Base-by-base conservation (phyloP, 495 filamentous ascomycete species). In the Neurospora hispaniola region DNA sequence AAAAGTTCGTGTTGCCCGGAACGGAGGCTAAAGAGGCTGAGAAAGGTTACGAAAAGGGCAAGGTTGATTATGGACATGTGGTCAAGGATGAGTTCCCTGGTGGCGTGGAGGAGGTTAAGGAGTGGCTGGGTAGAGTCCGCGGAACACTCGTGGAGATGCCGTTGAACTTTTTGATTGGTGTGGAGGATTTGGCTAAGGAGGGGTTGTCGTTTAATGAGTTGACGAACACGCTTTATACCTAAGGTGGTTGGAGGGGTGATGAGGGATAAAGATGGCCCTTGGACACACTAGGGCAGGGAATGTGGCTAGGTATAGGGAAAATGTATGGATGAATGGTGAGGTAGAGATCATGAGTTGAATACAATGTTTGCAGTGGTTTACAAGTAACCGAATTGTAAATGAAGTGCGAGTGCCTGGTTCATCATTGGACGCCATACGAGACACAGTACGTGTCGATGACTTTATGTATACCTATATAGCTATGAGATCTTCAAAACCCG, bases 61-160 rank as follows among this genome's bases (percentile, higher is more conserved):
- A 87, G 74, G 84, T 85, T 9, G 82, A 88, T 78, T 96, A 93
- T 84, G 95, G 95, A 7, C 95, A 97, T 82, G 93, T 97, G 2
- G 93, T 97, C 11, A 85, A 83, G 40, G 90, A 92, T 69, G 90
- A 97, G 76, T 97, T 97, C 87, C 72, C 86, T 76, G 76, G 85
- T 6, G 84, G 94, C 82, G 20, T 89, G 35, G 79, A 78, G 42
- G 91, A 96, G 84, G 86, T 98, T 46, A 98, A 98, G 85, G 93
- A 93, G 42, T 84, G 89, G 81, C 81, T 98, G 72, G 88, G 87
- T 71, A 85, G 86, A 70, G 86, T 97, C 16, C 90, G 90, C 75
- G 95, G 95, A 0, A 93, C 88, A 16, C 78, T 97, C 59, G 94
- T 97, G 31, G 92, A 97, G 85, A 97, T 97, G 95, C 93, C 94